Conservation (phyloP, 1,284 basidiomycete genomes). For the Porodaedalea pini region DNA sequence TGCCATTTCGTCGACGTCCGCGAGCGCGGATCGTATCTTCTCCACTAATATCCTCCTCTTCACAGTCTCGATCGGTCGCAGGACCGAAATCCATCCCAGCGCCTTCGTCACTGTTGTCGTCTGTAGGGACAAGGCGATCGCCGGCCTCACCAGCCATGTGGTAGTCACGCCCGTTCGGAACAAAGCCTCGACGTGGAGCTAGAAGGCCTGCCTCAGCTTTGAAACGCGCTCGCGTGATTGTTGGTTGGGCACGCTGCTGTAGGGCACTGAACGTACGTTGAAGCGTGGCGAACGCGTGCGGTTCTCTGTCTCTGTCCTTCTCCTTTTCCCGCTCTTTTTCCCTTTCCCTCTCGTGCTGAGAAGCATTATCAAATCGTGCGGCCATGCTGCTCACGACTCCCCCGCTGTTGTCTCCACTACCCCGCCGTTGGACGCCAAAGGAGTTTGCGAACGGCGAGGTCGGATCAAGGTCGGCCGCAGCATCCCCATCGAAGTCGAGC, state of each 20-base stretch:
- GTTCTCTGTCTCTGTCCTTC: neutral
- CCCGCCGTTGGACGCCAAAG: neutral
- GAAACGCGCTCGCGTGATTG: constrained; percentile 54
- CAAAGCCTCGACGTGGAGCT: constrained; percentile 50
- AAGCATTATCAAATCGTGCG: constrained; percentile 1
- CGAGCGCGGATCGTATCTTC: constrained; percentile 4
- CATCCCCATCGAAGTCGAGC: neutral
- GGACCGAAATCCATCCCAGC: constrained; percentile 10
- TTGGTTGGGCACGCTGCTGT: constrained; percentile 42
- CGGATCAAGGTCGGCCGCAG: neutral
- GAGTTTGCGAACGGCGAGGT: constrained; percentile 12
- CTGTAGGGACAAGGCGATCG: constrained; percentile 25
- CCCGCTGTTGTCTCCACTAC: neutral
- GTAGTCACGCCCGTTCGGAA: constrained; percentile 33
- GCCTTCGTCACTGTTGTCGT: constrained; percentile 5
- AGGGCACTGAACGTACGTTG: constrained; percentile 47
- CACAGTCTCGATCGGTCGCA: constrained; percentile 23
- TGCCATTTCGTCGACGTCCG: constrained; percentile 19
- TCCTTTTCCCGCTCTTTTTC: neutral
- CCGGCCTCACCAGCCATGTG: constrained; percentile 29
- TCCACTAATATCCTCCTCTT: constrained; percentile 24
- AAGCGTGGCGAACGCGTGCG: constrained; percentile 37
- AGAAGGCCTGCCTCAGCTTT: constrained; percentile 65
- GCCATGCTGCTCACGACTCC: constrained; percentile 1
- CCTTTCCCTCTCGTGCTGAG: neutral